Evolutionary conservation across 257 asterid genomes (phyloP).

Genomic region (Echium plantagineum): DNA sequence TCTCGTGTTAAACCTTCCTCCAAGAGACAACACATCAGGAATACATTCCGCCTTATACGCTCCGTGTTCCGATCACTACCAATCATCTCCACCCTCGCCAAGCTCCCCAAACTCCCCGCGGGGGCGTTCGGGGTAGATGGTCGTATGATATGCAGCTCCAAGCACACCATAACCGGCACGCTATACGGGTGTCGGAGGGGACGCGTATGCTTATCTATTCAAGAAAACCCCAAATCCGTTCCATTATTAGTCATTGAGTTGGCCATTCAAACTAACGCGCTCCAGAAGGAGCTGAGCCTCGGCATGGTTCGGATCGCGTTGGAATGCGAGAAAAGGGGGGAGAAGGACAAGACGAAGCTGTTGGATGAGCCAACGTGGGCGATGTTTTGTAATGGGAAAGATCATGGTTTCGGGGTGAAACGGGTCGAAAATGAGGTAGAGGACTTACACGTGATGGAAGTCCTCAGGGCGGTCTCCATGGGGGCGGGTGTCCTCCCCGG

Average conservation of each 20-base stretch:
- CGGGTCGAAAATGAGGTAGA: conserved; percentile 49
- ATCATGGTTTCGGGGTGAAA: conserved; percentile 47
- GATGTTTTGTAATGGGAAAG: conserved; percentile 75
- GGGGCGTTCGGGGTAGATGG: too few species aligned
- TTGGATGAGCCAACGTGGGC: conserved; percentile 82
- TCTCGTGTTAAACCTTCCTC: too few species aligned
- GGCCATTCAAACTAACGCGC: conserved; percentile 28
- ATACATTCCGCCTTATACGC: too few species aligned
- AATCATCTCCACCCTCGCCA: too few species aligned
- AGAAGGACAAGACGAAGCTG: conserved; percentile 21
- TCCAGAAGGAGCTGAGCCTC: conserved; percentile 32
- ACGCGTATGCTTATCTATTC: conserved; percentile 27
- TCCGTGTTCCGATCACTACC: too few species aligned
- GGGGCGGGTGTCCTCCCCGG: conserved; percentile 87
- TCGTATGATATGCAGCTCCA: too few species aligned
- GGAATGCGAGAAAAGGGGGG: conserved; percentile 15
- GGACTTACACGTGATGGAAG: conserved; percentile 78
- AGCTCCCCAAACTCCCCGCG: too few species aligned
- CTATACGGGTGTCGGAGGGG: conserved; percentile 29
- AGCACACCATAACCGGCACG: too few species aligned
- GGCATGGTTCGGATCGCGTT: conserved; percentile 41
- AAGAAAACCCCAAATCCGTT: conserved; percentile 29
- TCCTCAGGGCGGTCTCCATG: conserved; percentile 63
- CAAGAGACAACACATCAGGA: too few species aligned
- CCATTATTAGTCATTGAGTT: conserved; percentile 31